Percentiles rank a stretch among this genome's conserved stretches.
phyloP scores from a whole-genome alignment of 495 filamentous ascomycete genomes.

The Podospora anserina region DNA sequence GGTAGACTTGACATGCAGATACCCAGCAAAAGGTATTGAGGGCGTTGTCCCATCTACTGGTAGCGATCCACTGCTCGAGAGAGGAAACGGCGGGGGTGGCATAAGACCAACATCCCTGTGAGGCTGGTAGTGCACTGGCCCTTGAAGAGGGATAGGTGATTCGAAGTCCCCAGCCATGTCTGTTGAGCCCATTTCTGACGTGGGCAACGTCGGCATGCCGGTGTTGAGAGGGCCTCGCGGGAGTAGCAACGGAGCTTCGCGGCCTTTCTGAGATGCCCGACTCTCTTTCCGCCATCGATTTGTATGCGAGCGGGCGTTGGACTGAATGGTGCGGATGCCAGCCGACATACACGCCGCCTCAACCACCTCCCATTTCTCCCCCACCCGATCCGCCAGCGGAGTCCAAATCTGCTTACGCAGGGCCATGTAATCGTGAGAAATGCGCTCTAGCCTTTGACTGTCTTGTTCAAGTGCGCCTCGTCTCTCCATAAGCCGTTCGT shows the following conservation, averaged over 20 bases:
- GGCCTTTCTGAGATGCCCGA: constrained; percentile 5
- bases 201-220: neutral
- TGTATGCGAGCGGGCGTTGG: constrained; percentile 43
- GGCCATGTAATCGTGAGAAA: constrained; percentile 64
- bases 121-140: neutral
- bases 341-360: constrained; percentile 55
- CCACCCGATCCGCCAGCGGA: constrained; percentile 56
- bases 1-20: neutral
- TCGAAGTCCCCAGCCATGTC: neutral
- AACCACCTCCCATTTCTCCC: constrained; percentile 65
- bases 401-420: constrained; percentile 69
- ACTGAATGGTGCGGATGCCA: constrained; percentile 48
- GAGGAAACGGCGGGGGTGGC: constrained; percentile 19
- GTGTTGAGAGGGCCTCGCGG: neutral
- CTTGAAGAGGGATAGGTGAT: neutral
- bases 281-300: constrained; percentile 41
- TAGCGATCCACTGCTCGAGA: neutral
- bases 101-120: neutral
- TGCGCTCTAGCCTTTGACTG: constrained; percentile 55
- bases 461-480: constrained; percentile 63
- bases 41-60: neutral
- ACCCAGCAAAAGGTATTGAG: constrained; percentile 7
- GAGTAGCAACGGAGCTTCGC: constrained; percentile 7
- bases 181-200: neutral
- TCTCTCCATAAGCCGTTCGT: constrained; percentile 69